Conservation (phyloP, 2,329 filamentous ascomycete species). For the Cercospora canescens region DNA sequence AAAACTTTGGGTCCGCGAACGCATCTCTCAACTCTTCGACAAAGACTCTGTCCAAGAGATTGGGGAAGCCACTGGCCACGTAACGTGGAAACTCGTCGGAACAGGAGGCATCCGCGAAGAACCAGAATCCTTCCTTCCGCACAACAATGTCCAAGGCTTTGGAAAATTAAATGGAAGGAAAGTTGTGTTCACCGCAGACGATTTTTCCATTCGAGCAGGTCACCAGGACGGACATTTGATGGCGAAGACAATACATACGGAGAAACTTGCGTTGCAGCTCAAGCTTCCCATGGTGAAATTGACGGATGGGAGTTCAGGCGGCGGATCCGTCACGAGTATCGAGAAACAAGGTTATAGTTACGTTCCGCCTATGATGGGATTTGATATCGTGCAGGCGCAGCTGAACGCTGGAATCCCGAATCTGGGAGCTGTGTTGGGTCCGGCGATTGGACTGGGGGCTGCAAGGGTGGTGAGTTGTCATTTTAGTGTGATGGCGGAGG, state of each 20-base stretch:
- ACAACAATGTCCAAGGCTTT: conserved; percentile 61
- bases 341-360: conserved; percentile 58
- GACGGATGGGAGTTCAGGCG: conserved; percentile 64
- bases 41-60: conserved; percentile 58
- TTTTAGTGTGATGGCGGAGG: conserved; percentile 66
- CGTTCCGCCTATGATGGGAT: conserved; percentile 58
- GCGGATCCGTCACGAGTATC: conserved; percentile 63
- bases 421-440: conserved; percentile 62
- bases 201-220: conserved; percentile 63
- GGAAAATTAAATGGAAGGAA: conserved; percentile 53
- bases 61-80: conserved; percentile 60
- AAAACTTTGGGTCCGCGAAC: conserved; percentile 65
- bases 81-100: conserved; percentile 56
- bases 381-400: conserved; percentile 55
- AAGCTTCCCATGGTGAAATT: conserved; percentile 63
- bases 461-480: conserved; percentile 63
- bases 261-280: conserved; percentile 60
- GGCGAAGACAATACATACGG: conserved; percentile 59
- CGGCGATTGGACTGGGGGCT: conserved; percentile 64
- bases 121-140: conserved; percentile 55
- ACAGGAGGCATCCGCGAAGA: conserved; percentile 45
- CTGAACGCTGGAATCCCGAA: conserved; percentile 66
- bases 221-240: conserved; percentile 63
- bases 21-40: conserved; percentile 61
- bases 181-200: conserved; percentile 63